phyloP scores from a whole-genome alignment of 208 protist species.

The Trypanosoma melophagium region DNA sequence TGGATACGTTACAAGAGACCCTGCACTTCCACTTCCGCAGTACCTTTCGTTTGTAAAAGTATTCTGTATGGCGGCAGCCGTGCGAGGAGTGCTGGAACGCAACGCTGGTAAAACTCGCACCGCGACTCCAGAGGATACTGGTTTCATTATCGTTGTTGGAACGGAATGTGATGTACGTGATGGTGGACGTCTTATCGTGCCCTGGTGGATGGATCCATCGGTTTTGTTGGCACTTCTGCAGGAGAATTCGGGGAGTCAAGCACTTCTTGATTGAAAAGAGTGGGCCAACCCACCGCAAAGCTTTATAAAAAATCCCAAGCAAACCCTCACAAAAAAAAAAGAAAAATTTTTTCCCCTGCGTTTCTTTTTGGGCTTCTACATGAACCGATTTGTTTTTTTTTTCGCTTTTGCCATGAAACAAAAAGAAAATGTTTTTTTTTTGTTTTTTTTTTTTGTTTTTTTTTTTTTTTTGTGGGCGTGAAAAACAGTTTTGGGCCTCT shows the following conservation, averaged over 20 bases:
- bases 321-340: no score
- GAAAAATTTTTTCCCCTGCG: no score
- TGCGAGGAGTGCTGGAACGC: constrained; percentile 49
- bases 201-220: constrained; percentile 79
- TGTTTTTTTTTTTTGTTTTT: no score
- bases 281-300: no score
- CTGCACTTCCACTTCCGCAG: constrained; percentile 63
- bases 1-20: constrained; percentile 70
- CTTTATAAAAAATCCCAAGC: no score
- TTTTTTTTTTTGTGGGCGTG: no score
- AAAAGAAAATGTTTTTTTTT: no score
- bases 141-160: constrained; percentile 63
- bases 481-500: no score
- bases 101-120: constrained; percentile 9
- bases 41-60: constrained; percentile 78
- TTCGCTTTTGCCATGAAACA: no score
- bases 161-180: constrained; percentile 73
- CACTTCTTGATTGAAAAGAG: no score
- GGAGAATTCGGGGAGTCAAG: neutral
- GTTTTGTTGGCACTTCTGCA: constrained; percentile 58
- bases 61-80: constrained; percentile 50
- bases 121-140: constrained; percentile 37
- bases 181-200: constrained; percentile 71
- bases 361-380: no score
- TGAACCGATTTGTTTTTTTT: no score